Base-by-base conservation (phyloP, 768 basidiomycete genomes). In the Dioszegia aurantiaca region DNA sequence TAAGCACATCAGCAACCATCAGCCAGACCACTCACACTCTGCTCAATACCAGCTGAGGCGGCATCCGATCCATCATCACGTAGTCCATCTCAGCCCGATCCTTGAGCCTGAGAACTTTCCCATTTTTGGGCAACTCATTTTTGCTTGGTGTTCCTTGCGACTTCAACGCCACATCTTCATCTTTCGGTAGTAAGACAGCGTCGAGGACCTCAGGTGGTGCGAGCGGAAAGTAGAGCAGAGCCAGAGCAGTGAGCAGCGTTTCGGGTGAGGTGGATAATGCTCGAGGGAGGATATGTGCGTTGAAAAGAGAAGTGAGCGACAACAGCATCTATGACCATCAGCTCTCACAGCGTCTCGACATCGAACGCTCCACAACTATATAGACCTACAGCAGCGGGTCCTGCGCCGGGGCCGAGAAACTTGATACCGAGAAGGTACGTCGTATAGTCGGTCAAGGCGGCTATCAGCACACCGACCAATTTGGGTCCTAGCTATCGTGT, bases 211-310 rank as follows among this genome's bases (percentile, higher is more conserved):
- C 40, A 9, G 51, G 59, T 6, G 16, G 24, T 2, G 62, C 43
- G 39, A 78, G 71, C 0, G 79, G 92, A 77, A 88, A 97, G 69
- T 82, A 82, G 12, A 80, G 79, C 55, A 94, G 81, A 0, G 92
- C 93, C 40, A 87, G 77, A 0, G 85, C 85, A 0, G 88, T 87
- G 41, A 98, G 77, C 0, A 89, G 85, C 0, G 91, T 91, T 71
- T 99, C 95, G 26, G 93, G 78, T 12, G 91, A 93, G 72, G 97
- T 99, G 28, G 90, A 93, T 52, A 98, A 79, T 0, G 92, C 89
- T 33, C 95, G 83, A 3, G 92, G 87, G 24, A 95, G 79, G 0
- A 89, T 83, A 52, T 93, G 80, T 0, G 83, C 84, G 76, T 98
- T 84, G 79, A 97, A 98, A 70, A 94, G 84, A 4, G 89, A 93